Evolutionary conservation across 805 yeast genomes (phyloP).

Genomic region (Yamadazyma sp.): DNA sequence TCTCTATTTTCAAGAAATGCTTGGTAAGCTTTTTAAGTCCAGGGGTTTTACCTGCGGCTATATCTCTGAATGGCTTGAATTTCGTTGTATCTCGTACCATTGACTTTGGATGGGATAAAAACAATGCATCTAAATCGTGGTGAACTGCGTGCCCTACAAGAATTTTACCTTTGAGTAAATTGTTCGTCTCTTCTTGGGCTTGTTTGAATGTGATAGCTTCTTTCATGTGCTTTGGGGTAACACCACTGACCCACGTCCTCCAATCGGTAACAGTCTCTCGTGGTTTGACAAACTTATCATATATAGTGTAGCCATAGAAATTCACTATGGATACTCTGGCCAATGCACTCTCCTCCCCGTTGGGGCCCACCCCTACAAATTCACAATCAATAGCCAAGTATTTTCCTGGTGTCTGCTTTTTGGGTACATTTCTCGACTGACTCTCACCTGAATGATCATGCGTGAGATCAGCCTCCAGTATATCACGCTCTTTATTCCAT

Average conservation of each 20-base stretch:
- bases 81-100: constrained; percentile 73
- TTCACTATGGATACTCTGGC: constrained; percentile 90
- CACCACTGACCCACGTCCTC: constrained; percentile 92
- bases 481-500: constrained; percentile 26
- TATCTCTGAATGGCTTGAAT: constrained; percentile 55
- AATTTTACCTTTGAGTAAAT: constrained; percentile 53
- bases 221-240: constrained; percentile 66
- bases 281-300: constrained; percentile 78
- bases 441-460: too few species aligned
- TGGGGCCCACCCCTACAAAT: constrained; percentile 86
- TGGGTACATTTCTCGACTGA: constrained; percentile 3
- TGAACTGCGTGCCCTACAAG: constrained; percentile 85
- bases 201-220: constrained; percentile 64
- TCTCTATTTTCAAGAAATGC: constrained; percentile 55
- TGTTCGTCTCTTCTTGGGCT: constrained; percentile 59
- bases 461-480: neutral
- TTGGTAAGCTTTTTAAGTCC: constrained; percentile 63
- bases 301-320: constrained; percentile 67
- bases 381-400: constrained; percentile 89
- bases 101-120: constrained; percentile 63
- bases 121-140: constrained; percentile 71
- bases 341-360: constrained; percentile 66
- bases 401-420: constrained; percentile 58
- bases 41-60: constrained; percentile 70
- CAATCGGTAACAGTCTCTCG: constrained; percentile 77